phyloP scores from a whole-genome alignment of 2,329 filamentous ascomycete genomes.

The Alternaria solani region DNA sequence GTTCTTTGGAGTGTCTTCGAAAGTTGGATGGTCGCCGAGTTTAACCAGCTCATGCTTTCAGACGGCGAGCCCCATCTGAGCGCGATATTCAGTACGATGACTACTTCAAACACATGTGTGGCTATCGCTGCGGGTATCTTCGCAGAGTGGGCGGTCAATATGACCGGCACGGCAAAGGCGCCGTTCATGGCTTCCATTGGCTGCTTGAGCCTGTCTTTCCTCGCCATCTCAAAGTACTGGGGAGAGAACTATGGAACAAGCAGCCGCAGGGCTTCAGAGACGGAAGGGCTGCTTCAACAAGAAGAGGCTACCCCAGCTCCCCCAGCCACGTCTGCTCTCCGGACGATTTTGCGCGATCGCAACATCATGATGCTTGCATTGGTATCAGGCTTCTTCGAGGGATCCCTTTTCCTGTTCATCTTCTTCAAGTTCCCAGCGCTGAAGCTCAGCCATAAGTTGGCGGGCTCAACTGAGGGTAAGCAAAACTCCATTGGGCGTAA shows the following conservation, averaged over 20 bases:
- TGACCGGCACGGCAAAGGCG: slow-evolving; percentile 59
- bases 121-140: slow-evolving; percentile 64
- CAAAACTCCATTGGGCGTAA: neutral
- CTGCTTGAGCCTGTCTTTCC: slow-evolving; percentile 56
- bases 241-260: slow-evolving; percentile 60
- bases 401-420: slow-evolving; percentile 69
- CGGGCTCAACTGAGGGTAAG: slow-evolving; percentile 40
- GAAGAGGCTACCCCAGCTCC: slow-evolving; percentile 33
- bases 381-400: slow-evolving; percentile 66
- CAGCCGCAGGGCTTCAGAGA: slow-evolving; percentile 27
- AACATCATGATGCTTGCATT: slow-evolving; percentile 62
- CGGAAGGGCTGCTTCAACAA: slow-evolving; percentile 35
- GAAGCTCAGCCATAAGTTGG: slow-evolving; percentile 45
- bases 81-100: slow-evolving; percentile 64
- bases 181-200: slow-evolving; percentile 61
- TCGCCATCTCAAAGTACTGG: slow-evolving; percentile 60
- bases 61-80: slow-evolving; percentile 57
- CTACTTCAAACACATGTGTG: slow-evolving; percentile 54
- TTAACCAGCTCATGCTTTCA: slow-evolving; percentile 57
- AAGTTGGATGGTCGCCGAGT: slow-evolving; percentile 69
- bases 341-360: slow-evolving; percentile 50
- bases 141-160: slow-evolving; percentile 61
- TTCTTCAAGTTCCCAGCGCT: slow-evolving; percentile 69
- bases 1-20: slow-evolving; percentile 68
- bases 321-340: slow-evolving; percentile 33